These are phyloP conservation scores for Macaranga tanarius DNA, from an alignment of 441 rosid genomes.

Conservation along the genomic window DNA sequence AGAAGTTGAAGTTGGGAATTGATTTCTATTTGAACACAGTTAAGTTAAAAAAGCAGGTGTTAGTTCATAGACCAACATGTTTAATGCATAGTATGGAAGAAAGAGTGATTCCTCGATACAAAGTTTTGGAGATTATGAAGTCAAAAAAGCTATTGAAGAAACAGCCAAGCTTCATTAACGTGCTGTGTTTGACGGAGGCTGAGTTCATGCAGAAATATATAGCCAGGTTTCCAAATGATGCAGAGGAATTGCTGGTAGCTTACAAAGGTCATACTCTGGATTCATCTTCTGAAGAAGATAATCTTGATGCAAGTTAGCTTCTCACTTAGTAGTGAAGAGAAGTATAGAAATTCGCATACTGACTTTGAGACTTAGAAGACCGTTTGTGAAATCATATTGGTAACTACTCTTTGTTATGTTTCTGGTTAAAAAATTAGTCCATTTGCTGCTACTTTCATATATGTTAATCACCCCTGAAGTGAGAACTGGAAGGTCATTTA, in stretches of 20 bases:
- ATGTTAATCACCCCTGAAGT: background rate
- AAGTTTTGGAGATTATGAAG: constrained; percentile 36
- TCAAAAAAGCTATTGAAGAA: constrained; percentile 31
- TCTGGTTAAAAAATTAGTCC: background rate
- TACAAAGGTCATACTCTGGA: constrained; percentile 32
- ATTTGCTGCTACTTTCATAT: background rate
- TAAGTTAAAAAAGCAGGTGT: constrained; percentile 22
- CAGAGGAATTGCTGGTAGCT: constrained; percentile 38
- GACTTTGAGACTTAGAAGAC: background rate
- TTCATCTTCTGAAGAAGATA: constrained; percentile 9
- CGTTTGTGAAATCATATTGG: background rate
- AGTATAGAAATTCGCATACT: background rate
- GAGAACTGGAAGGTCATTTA: background rate
- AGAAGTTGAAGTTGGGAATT: constrained; percentile 35
- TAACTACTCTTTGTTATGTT: background rate
- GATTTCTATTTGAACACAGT: constrained; percentile 31
- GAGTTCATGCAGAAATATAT: constrained; percentile 35
- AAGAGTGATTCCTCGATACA: constrained; percentile 38
- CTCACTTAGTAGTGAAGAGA: background rate
- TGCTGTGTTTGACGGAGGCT: constrained; percentile 18
- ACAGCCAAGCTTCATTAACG: constrained; percentile 14
- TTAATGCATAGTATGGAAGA: constrained; percentile 39
- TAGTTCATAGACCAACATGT: constrained; percentile 24
- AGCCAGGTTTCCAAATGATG: constrained; percentile 27
- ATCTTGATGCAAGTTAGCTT: constrained; percentile 4